Conservation (phyloP, 1,284 basidiomycete genomes). For the Moesziomyces antarcticus region DNA sequence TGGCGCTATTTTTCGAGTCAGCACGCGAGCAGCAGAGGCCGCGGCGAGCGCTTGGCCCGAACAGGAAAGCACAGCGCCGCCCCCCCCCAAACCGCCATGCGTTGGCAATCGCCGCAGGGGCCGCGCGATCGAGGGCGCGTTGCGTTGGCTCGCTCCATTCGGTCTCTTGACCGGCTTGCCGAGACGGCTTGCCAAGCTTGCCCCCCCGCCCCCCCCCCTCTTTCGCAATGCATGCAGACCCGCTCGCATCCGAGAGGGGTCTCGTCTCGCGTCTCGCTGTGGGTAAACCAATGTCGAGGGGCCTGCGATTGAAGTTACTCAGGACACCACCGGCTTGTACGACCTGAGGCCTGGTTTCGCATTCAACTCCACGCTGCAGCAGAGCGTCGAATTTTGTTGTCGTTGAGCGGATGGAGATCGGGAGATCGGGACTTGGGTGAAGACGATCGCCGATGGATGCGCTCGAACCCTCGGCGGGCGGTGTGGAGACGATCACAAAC, state of each 20-base stretch:
- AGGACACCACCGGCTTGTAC: too few relatives aligned
- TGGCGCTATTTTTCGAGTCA: not conserved
- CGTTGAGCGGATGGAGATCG: not conserved
- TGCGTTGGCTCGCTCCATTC: too few relatives aligned
- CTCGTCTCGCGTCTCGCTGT: not conserved
- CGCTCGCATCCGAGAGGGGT: not conserved
- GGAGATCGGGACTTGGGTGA: slow-evolving; percentile 2
- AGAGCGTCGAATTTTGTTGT: slow-evolving; percentile 13
- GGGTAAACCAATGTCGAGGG: not conserved
- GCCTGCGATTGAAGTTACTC: not conserved
- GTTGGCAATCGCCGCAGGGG: too few relatives aligned
- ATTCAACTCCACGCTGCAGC: slow-evolving; percentile 39
- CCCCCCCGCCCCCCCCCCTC: too few relatives aligned
- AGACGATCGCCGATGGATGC: slow-evolving; percentile 6
- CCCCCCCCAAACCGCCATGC: too few relatives aligned
- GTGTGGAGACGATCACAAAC: slow-evolving; percentile 32
- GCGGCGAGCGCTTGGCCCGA: too few relatives aligned
- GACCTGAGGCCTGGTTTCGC: not conserved
- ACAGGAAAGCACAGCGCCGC: too few relatives aligned
- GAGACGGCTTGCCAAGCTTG: too few relatives aligned
- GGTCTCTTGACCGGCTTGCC: too few relatives aligned
- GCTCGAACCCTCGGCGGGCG: not conserved
- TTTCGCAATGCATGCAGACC: not conserved
- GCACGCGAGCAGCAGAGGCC: too few relatives aligned
- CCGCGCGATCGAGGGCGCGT: too few relatives aligned